Evolutionary conservation across 108 stramenopile species (phyloP), one percentile per base, ranked within the genome.

Genomic region (Conticribra guillardii): DNA sequence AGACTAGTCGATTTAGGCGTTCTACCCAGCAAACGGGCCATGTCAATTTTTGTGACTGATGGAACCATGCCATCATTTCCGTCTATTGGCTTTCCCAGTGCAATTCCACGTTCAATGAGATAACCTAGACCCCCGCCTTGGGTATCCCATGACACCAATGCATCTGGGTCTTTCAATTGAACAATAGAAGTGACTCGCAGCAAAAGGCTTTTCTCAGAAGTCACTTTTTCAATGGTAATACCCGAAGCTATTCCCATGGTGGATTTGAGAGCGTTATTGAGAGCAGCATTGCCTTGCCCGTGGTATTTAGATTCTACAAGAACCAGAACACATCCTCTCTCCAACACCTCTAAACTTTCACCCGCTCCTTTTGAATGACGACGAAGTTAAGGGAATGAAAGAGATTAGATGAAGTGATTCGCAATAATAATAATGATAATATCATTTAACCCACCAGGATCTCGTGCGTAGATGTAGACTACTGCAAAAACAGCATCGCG

Each of bases 381-480:
- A n/a, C n/a, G n/a, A n/a, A n/a, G n/a, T n/a, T n/a, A n/a, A n/a
- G n/a, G n/a, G n/a, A n/a, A n/a, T n/a, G n/a, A n/a, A n/a, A n/a
- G n/a, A n/a, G n/a, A n/a, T n/a, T n/a, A n/a, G n/a, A n/a, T n/a
- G n/a, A n/a, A n/a, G n/a, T n/a, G n/a, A n/a, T n/a, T n/a, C n/a
- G n/a, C n/a, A n/a, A n/a, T n/a, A n/a, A n/a, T n/a, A n/a, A n/a
- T n/a, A n/a, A n/a, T n/a, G n/a, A n/a, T n/a, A n/a, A n/a, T n/a
- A n/a, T n/a, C n/a, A n/a, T n/a, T n/a, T n/a, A n/a, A n/a, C n/a
- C 91, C 94, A 7, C 94, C 94, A 8, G 88, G 91, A 73, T 95
- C 94, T n/a, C 72, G 69, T 15, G 69, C 87, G 71, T 74, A 88
- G 1, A 82, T 74, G 57, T 84, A 95, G 9, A 82, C 82, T 18